Conservation (phyloP, 2,329 filamentous ascomycete species). For the Fusarium sp. region DNA sequence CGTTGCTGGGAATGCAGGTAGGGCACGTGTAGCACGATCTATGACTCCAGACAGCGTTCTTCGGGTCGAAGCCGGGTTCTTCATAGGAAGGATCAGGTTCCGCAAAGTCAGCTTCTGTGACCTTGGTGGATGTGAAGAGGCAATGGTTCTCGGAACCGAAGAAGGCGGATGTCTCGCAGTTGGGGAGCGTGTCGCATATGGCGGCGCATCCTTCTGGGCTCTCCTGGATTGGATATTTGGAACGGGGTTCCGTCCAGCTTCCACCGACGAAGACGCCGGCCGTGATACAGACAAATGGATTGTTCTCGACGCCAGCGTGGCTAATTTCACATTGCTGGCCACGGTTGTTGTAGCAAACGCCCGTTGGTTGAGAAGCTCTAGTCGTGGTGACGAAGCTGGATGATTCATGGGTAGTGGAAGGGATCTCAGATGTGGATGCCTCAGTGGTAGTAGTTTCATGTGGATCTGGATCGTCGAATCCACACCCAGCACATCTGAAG, state of each 20-base stretch:
- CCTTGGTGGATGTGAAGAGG: conserved; percentile 2
- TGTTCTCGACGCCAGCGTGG: neutral
- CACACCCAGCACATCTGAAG: neutral
- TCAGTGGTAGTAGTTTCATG: neutral
- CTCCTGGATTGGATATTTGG: conserved; percentile 11
- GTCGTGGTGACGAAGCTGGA: neutral
- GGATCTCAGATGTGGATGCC: neutral
- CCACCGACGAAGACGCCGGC: neutral
- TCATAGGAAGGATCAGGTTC: neutral
- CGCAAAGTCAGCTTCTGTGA: neutral
- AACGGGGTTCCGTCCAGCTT: conserved; percentile 7
- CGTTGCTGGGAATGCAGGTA: neutral
- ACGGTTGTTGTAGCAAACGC: conserved; percentile 1
- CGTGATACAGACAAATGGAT: neutral
- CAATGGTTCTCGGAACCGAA: conserved; percentile 14
- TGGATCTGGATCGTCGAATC: neutral
- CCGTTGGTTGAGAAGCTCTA: neutral
- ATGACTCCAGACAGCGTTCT: conserved; percentile 11
- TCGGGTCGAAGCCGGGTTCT: neutral
- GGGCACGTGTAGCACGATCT: conserved; percentile 16
- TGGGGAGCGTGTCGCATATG: conserved; percentile 7
- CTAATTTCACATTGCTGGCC: conserved; percentile 16
- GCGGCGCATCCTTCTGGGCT: conserved; percentile 10
- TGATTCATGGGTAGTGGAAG: neutral
- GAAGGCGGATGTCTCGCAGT: conserved; percentile 11